Base-by-base conservation (phyloP, 805 yeast genomes). In the Kluyveromyces aestuarii region DNA sequence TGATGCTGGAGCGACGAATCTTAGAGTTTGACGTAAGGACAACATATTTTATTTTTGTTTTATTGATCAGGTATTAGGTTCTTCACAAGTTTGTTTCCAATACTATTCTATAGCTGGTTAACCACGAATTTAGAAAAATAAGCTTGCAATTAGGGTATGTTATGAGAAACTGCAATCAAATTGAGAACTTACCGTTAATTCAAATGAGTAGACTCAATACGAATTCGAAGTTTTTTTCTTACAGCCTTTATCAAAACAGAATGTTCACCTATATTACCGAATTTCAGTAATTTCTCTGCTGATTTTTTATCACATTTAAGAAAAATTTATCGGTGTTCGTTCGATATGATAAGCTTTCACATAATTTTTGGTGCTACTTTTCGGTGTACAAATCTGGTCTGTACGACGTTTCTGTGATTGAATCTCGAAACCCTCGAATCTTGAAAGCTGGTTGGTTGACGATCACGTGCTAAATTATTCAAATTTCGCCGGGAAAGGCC, bases 21-120 rank as follows among this genome's bases (percentile, higher is more conserved):
- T 62, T 38, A 57, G 35, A 19, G 57, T 46, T 51, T 56, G 66
- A 59, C 73, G 71, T 54, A 68, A 59, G 43, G 71, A 64, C 52
- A 69, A 60, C 72, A 68, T 64, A 45, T 10, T 46, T 13, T 33
- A 37, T 25, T 4, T 17, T 10, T 40, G 17, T 19, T 37, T n/a
- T 11, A 37, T 37, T n/a, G 35, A 5, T 13, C 14, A 30, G 35
- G 35, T 30, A 30, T 30, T 30, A 30, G 7, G 11, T 30, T 30
- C 11, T 30, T 30, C 35, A 13, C 11, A 30, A 30, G 11, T 30
- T 30, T 13, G 35, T 11, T 30, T 30, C 35, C 35, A 11, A 30
- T 11, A 7, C 4, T 30, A 3, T 30, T 13, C 14, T 30, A 30
- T 30, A 27, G 33, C 33, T 27, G 14, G 14, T 30, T 30, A 30